Evolutionary conservation across 148 eudicot species (phyloP).

Genomic region (Silene latifolia): DNA sequence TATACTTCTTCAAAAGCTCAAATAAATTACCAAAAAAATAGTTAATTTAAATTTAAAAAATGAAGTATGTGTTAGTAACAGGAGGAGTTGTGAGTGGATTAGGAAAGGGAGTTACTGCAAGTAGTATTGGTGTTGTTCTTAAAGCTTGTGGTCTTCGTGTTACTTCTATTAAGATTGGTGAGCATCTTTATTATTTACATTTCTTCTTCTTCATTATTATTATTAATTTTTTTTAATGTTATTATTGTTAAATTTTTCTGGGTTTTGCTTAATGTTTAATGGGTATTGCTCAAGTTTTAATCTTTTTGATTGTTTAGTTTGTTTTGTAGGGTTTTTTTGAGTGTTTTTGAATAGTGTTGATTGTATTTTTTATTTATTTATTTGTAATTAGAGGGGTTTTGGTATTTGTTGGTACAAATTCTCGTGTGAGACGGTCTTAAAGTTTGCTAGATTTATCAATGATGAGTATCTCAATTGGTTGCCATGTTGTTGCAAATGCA

Average conservation of each 20-base stretch:
- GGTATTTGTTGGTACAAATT: neutral
- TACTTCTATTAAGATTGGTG: constrained; percentile 91
- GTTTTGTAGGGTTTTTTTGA: constrained; percentile 6
- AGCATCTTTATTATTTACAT: neutral
- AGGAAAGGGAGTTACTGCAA: constrained; percentile 92
- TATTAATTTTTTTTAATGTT: neutral
- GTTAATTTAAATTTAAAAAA: constrained; percentile 14
- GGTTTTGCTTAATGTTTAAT: neutral
- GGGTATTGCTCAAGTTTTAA: constrained; percentile 27
- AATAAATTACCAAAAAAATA: neutral
- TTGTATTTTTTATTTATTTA: neutral
- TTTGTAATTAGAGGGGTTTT: neutral
- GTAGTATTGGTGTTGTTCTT: constrained; percentile 86
- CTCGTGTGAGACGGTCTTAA: no score
- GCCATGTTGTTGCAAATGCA: neutral
- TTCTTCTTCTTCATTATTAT: neutral
- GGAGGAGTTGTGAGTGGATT: constrained; percentile 95
- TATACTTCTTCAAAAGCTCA: neutral
- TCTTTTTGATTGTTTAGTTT: constrained; percentile 11
- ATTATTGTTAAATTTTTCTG: neutral
- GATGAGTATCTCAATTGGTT: no score
- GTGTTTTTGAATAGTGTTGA: neutral
- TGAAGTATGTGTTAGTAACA: constrained; percentile 91
- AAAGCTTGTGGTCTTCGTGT: constrained; percentile 96
- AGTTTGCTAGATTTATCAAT: neutral